Evolutionary conservation across 805 yeast genomes (phyloP).

Genomic region (Pichia sporocuriosa): DNA sequence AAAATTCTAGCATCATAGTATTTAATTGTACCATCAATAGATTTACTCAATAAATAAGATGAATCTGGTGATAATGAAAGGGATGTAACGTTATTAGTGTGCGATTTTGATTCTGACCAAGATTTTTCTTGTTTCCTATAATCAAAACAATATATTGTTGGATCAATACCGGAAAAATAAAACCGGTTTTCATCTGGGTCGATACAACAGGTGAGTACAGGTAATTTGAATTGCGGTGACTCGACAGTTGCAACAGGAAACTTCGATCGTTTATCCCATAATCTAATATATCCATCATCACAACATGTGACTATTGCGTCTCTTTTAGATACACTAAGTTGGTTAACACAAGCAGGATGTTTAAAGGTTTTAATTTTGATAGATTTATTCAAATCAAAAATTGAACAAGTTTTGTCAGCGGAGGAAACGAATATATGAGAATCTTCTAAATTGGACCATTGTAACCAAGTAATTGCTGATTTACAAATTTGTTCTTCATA

Average conservation of each 20-base stretch:
- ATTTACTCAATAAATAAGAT: slow-evolving; percentile 40
- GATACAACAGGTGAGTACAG: slow-evolving; percentile 46
- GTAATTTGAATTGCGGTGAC: slow-evolving; percentile 38
- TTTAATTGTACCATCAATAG: slow-evolving; percentile 51
- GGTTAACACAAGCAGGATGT: slow-evolving; percentile 41
- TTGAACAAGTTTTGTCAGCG: slow-evolving; percentile 54
- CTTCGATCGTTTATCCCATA: slow-evolving; percentile 67
- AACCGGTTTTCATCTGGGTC: slow-evolving; percentile 36
- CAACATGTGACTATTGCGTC: slow-evolving; percentile 43
- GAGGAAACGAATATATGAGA: slow-evolving; percentile 42
- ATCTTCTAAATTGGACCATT: slow-evolving; percentile 45
- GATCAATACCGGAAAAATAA: slow-evolving; percentile 64
- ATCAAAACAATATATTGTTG: slow-evolving; percentile 55
- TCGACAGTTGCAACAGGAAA: slow-evolving; percentile 27
- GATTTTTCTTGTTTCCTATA: slow-evolving; percentile 36
- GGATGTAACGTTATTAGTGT: slow-evolving; percentile 51
- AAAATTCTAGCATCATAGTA: slow-evolving; percentile 47
- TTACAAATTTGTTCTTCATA: slow-evolving; percentile 17
- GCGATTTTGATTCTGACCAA: slow-evolving; percentile 37
- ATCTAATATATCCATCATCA: slow-evolving; percentile 53
- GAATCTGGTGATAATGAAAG: slow-evolving; percentile 37
- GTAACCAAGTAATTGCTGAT: slow-evolving; percentile 54
- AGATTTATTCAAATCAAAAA: slow-evolving; percentile 60
- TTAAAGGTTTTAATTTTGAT: slow-evolving; percentile 43
- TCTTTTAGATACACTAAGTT: slow-evolving; percentile 35